Evolutionary conservation across 345 rosid species (phyloP).

Genomic region (Euphorbia peplus): DNA sequence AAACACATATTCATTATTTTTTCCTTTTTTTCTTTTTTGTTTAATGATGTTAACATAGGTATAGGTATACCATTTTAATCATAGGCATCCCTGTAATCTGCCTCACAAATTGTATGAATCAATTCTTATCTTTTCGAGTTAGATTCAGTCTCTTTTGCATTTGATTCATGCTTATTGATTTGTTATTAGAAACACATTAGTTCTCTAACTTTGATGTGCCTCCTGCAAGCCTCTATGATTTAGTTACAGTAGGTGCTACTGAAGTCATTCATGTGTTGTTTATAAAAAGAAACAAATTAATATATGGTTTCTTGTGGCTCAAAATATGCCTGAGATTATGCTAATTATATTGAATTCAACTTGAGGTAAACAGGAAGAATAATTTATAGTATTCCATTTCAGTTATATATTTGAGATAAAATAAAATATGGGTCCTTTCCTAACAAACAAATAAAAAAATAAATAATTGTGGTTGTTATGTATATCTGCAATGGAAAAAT

Average conservation of each 20-base stretch:
- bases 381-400: too few relatives aligned
- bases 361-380: background rate
- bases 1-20: conserved; percentile 25
- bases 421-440: too few relatives aligned
- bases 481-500: background rate
- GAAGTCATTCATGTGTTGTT: too few relatives aligned
- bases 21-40: conserved; percentile 1
- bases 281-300: too few relatives aligned
- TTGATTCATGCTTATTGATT: conserved; percentile 3
- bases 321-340: background rate
- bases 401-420: too few relatives aligned
- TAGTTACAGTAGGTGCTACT: too few relatives aligned
- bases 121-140: background rate
- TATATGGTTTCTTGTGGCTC: background rate
- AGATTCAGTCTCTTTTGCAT: background rate
- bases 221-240: too few relatives aligned
- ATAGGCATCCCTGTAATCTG: background rate
- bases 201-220: too few relatives aligned
- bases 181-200: background rate
- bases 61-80: conserved; percentile 5
- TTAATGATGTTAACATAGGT: conserved; percentile 15
- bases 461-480: too few relatives aligned
- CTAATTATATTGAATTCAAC: background rate
- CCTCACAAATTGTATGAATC: conserved; percentile 11
- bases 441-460: too few relatives aligned